These are phyloP conservation scores for Fraxinus pennsylvanica DNA, from an alignment of 257 asterid genomes.

Conservation along the genomic window DNA sequence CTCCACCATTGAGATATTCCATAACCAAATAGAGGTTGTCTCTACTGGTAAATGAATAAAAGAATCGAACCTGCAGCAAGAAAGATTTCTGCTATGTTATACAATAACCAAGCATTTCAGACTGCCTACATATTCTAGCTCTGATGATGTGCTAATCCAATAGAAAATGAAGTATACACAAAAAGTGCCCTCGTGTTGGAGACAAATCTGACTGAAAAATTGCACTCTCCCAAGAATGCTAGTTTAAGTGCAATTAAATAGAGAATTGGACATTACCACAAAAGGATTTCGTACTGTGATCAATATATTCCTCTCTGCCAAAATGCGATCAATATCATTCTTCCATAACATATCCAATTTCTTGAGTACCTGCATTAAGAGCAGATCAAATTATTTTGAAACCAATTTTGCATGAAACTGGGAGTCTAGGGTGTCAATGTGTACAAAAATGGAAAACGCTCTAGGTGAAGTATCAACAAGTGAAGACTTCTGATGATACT, in stretches of 20 bases:
- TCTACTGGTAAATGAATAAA: constrained; percentile 88
- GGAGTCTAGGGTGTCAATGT: not conserved
- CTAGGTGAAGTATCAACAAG: constrained; percentile 13
- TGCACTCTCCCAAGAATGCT: constrained; percentile 15
- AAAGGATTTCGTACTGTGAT: constrained; percentile 93
- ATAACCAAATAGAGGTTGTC: constrained; percentile 93
- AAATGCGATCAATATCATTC: constrained; percentile 93
- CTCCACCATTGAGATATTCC: constrained; percentile 99
- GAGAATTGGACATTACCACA: constrained; percentile 59
- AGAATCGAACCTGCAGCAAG: constrained; percentile 80
- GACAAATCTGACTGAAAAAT: constrained; percentile 14
- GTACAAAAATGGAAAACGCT: constrained; percentile 23
- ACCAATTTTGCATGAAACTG: constrained; percentile 6
- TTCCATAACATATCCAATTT: constrained; percentile 87
- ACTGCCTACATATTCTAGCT: constrained; percentile 21
- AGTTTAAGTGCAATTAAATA: constrained; percentile 23
- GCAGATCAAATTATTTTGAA: constrained; percentile 33
- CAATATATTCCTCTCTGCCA: constrained; percentile 95
- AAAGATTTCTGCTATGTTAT: constrained; percentile 21
- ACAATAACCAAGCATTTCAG: constrained; percentile 19
- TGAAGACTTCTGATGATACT: constrained; percentile 9
- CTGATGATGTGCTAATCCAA: constrained; percentile 7
- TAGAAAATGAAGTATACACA: constrained; percentile 8
- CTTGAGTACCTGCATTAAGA: constrained; percentile 76
- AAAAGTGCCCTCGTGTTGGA: constrained; percentile 8